Conservation (phyloP, 495 filamentous ascomycete species). For the Neurospora pannonica region DNA sequence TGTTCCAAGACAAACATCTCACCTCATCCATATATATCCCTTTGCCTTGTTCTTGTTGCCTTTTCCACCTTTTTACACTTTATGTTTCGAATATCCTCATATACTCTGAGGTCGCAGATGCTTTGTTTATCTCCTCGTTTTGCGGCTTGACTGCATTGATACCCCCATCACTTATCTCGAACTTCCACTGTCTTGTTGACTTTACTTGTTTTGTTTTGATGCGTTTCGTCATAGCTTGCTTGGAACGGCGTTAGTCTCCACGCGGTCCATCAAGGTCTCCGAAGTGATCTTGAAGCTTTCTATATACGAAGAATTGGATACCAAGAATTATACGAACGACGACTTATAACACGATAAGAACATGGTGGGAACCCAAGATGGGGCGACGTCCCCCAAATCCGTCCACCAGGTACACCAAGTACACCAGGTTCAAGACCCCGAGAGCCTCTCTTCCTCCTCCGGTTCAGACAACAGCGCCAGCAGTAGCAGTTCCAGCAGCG, state of each 20-base stretch:
- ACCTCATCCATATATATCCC: not conserved
- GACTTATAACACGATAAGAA: not conserved
- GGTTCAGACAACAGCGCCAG: not conserved
- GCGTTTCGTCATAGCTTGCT: not conserved
- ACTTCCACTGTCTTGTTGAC: not conserved
- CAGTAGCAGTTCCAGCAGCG: not conserved
- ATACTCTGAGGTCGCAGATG: not conserved
- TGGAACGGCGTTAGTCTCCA: not conserved
- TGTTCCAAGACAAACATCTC: not conserved
- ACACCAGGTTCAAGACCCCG: not conserved
- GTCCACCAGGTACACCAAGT: not conserved
- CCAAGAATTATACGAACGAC: not conserved
- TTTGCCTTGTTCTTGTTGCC: not conserved
- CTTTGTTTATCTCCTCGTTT: not conserved
- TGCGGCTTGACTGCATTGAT: not conserved
- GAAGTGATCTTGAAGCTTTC: not conserved
- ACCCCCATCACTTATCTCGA: not conserved
- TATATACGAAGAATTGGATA: not conserved
- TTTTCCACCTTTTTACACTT: not conserved
- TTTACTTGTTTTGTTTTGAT: not conserved
- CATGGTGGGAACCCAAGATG: not conserved
- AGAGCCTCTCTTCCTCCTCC: not conserved
- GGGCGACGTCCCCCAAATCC: not conserved
- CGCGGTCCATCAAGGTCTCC: not conserved
- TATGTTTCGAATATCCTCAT: not conserved